Conservation (phyloP, 2,329 filamentous ascomycete species). For the Trichoderma guizhouense region DNA sequence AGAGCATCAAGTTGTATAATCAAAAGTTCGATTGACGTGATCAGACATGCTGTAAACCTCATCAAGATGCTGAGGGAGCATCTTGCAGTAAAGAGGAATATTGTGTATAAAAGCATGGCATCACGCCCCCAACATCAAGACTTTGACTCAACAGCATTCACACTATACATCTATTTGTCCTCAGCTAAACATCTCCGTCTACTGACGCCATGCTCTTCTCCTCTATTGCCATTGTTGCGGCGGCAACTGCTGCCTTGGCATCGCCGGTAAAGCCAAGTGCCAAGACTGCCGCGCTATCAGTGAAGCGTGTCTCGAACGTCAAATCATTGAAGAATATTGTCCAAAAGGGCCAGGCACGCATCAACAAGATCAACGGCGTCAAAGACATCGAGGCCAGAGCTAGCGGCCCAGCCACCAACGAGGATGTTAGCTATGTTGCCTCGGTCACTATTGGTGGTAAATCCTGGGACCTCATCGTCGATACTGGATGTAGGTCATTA, state of each 20-base stretch:
- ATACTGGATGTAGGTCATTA: background rate
- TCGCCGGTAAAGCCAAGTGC: background rate
- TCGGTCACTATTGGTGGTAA: background rate
- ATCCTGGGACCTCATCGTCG: background rate
- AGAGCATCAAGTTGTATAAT: background rate
- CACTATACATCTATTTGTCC: background rate
- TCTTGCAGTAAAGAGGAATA: background rate
- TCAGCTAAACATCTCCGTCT: background rate
- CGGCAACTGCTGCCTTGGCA: background rate
- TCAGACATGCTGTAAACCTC: background rate
- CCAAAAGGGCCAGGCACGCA: background rate
- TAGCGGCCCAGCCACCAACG: background rate
- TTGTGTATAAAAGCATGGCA: background rate
- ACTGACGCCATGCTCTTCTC: background rate
- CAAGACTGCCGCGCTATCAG: background rate
- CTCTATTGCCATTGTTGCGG: background rate
- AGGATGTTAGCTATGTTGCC: background rate
- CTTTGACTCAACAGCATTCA: background rate
- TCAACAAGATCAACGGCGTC: background rate
- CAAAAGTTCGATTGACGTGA: slow-evolving; percentile 1
- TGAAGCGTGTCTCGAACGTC: background rate
- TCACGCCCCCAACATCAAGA: background rate
- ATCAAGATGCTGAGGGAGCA: background rate
- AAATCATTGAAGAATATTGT: background rate
- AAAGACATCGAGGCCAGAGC: background rate